phyloP scores from a whole-genome alignment of 1,284 basidiomycete genomes.

The Xerocomus minutiporus region DNA sequence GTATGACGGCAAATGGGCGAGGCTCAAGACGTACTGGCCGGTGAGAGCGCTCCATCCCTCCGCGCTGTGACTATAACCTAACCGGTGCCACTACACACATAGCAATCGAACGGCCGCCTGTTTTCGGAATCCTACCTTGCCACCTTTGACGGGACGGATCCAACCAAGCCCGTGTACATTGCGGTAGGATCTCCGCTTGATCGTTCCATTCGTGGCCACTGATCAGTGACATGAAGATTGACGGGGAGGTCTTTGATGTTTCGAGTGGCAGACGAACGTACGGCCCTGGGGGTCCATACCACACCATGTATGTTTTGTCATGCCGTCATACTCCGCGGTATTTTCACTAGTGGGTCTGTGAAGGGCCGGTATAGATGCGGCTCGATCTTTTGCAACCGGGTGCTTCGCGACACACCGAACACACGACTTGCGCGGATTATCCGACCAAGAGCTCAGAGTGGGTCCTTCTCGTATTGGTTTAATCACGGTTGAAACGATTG shows the following conservation, averaged over 20 bases:
- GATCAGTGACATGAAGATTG: constrained; percentile 53
- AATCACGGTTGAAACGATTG: not conserved
- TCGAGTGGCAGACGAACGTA: constrained; percentile 74
- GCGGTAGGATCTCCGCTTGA: constrained; percentile 51
- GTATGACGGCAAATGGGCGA: constrained; percentile 56
- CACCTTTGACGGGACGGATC: constrained; percentile 70
- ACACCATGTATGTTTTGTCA: constrained; percentile 62
- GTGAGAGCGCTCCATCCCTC: constrained; percentile 30
- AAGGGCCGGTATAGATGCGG: constrained; percentile 85
- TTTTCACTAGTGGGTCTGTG: constrained; percentile 18
- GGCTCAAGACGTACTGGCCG: constrained; percentile 57
- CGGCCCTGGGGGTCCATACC: constrained; percentile 84
- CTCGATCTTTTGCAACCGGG: constrained; percentile 86
- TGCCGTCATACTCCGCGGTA: constrained; percentile 15
- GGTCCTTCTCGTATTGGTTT: constrained; percentile 1
- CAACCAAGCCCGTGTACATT: constrained; percentile 76
- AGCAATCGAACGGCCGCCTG: constrained; percentile 54
- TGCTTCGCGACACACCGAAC: constrained; percentile 89
- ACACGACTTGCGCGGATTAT: constrained; percentile 82
- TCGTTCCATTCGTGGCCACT: constrained; percentile 5
- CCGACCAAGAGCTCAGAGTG: constrained; percentile 67
- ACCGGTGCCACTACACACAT: constrained; percentile 8
- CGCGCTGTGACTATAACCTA: not conserved
- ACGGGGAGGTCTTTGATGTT: constrained; percentile 93
- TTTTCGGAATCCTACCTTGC: constrained; percentile 72